Evolutionary conservation across 495 filamentous ascomycete species (phyloP).

Genomic region (Collariella sp.): DNA sequence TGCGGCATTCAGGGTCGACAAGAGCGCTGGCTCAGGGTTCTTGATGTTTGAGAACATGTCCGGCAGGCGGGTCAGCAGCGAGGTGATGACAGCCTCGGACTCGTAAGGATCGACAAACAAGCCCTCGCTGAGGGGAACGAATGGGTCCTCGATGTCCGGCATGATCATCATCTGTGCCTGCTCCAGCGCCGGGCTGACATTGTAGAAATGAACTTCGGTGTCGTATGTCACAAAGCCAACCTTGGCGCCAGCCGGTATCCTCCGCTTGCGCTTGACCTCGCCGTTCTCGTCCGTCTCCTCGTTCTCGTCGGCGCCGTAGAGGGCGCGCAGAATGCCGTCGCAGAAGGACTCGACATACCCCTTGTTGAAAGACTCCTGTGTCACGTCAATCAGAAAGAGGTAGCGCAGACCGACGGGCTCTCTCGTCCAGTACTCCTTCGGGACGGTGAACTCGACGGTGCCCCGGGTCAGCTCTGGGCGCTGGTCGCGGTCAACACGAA

Average conservation of each 20-base stretch:
- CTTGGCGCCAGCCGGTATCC: constrained; percentile 69
- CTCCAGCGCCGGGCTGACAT: constrained; percentile 70
- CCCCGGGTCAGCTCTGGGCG: constrained; percentile 83
- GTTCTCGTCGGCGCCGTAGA: constrained; percentile 59
- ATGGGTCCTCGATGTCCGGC: constrained; percentile 95
- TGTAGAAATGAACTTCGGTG: constrained; percentile 95
- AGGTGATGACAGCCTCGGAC: constrained; percentile 78
- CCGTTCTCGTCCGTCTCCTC: constrained; percentile 47
- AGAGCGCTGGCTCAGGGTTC: constrained; percentile 76
- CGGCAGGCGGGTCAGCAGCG: constrained; percentile 71
- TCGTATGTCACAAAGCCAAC: constrained; percentile 95
- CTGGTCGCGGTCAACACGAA: constrained; percentile 80
- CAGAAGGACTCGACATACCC: constrained; percentile 89
- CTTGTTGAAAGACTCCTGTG: constrained; percentile 77
- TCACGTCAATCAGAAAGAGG: constrained; percentile 89
- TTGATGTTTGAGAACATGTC: constrained; percentile 77
- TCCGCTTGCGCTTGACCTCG: constrained; percentile 51
- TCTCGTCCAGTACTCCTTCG: constrained; percentile 98
- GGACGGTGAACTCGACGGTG: constrained; percentile 91
- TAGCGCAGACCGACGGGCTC: constrained; percentile 80
- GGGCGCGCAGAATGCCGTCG: constrained; percentile 72
- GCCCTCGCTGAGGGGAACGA: constrained; percentile 84
- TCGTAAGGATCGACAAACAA: constrained; percentile 94
- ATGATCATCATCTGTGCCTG: constrained; percentile 98
- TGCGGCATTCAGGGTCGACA: constrained; percentile 76